These are phyloP conservation scores for Sarocladiaceae sp. DNA, from an alignment of 2,329 filamentous ascomycete species.

Conservation along the genomic window DNA sequence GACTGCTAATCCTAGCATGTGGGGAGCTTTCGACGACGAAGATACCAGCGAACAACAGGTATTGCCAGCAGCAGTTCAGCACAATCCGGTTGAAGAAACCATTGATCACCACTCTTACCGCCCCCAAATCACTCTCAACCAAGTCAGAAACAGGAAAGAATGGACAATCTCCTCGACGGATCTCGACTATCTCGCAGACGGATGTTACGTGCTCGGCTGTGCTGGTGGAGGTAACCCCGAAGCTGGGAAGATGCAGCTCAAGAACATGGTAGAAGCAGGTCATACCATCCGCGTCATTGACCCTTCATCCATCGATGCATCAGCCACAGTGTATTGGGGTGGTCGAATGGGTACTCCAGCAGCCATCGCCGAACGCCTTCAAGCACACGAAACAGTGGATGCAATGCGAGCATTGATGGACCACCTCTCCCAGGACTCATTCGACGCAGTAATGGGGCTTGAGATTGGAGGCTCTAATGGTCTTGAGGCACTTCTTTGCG, in stretches of 20 bases:
- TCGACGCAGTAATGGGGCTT: constrained; percentile 40
- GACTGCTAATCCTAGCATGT: neutral
- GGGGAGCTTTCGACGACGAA: neutral
- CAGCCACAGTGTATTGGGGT: constrained; percentile 49
- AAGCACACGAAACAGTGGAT: constrained; percentile 51
- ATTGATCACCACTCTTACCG: neutral
- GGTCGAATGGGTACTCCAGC: constrained; percentile 58
- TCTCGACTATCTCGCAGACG: constrained; percentile 50
- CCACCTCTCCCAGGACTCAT: constrained; percentile 25
- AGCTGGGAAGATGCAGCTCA: constrained; percentile 44
- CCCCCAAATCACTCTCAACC: neutral
- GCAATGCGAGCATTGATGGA: constrained; percentile 24
- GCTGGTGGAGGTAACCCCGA: constrained; percentile 57
- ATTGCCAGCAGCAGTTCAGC: neutral
- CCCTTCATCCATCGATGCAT: constrained; percentile 43
- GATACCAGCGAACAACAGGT: neutral
- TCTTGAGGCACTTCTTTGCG: constrained; percentile 48
- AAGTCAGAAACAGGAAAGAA: neutral
- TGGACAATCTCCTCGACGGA: constrained; percentile 58
- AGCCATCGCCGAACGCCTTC: constrained; percentile 56
- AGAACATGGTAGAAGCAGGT: constrained; percentile 45
- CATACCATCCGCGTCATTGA: constrained; percentile 47
- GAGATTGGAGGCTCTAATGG: constrained; percentile 57
- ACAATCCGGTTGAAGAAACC: neutral
- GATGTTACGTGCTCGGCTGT: constrained; percentile 58